Evolutionary conservation across 2,329 filamentous ascomycete species (phyloP).

Genomic region (Diaporthe sp.): DNA sequence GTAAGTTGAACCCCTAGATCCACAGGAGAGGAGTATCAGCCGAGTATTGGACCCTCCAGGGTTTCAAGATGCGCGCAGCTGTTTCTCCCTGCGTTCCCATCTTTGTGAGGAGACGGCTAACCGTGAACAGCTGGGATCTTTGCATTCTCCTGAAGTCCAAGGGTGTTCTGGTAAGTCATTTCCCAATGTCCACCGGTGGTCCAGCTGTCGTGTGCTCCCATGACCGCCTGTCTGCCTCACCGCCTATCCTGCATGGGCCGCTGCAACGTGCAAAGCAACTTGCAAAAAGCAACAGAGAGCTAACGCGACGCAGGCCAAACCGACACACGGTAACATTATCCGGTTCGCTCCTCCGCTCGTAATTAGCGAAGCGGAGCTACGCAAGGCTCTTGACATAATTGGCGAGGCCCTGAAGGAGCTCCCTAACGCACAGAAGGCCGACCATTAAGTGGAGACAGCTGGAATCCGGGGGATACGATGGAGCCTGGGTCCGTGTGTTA

Average conservation of each 20-base stretch:
- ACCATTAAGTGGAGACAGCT: slow-evolving; percentile 47
- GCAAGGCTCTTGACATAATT: slow-evolving; percentile 83
- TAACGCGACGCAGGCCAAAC: slow-evolving; percentile 81
- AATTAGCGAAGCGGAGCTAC: slow-evolving; percentile 90
- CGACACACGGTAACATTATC: slow-evolving; percentile 98
- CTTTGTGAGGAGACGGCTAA: slow-evolving; percentile 4
- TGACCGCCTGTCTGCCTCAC: slow-evolving; percentile 26
- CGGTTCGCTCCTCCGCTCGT: slow-evolving; percentile 96
- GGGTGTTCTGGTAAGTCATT: slow-evolving; percentile 83
- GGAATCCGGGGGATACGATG: slow-evolving; percentile 30
- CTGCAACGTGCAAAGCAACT: slow-evolving; percentile 33
- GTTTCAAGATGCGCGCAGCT: background rate
- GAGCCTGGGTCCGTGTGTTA: slow-evolving; percentile 24
- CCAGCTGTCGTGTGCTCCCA: slow-evolving; percentile 19
- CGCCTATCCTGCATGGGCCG: slow-evolving; percentile 39
- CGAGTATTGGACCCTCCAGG: background rate
- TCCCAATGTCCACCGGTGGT: slow-evolving; percentile 14
- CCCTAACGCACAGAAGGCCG: slow-evolving; percentile 70
- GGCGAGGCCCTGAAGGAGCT: slow-evolving; percentile 85
- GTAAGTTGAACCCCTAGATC: slow-evolving; percentile 11
- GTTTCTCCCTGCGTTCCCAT: background rate
- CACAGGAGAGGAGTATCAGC: background rate
- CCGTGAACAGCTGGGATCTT: slow-evolving; percentile 78
- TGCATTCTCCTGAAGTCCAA: slow-evolving; percentile 97
- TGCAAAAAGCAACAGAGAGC: slow-evolving; percentile 33